phyloP scores from a whole-genome alignment of 2,329 filamentous ascomycete species.

The Trichophyton benhamiae region DNA sequence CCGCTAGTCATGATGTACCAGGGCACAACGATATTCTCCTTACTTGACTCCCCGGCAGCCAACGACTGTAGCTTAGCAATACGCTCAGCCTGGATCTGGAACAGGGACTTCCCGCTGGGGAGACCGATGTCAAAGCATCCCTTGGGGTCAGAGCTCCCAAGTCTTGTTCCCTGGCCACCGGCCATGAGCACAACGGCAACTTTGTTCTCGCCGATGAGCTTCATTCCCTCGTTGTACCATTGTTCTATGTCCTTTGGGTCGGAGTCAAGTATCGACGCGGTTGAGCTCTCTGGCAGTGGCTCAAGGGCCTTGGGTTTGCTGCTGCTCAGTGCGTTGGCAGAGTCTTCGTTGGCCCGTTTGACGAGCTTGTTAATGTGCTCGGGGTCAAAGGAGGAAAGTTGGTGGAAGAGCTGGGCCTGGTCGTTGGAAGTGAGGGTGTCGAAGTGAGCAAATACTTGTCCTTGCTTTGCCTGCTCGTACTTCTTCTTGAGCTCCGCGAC shows the following conservation, averaged over 20 bases:
- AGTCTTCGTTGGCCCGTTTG: slow-evolving; percentile 60
- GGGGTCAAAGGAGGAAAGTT: slow-evolving; percentile 72
- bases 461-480: slow-evolving; percentile 63
- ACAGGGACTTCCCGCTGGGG: slow-evolving; percentile 83
- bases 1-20: slow-evolving; percentile 99
- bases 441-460: slow-evolving; percentile 78
- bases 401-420: slow-evolving; percentile 66
- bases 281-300: slow-evolving; percentile 74
- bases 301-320: slow-evolving; percentile 45
- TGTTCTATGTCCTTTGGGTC: slow-evolving; percentile 60
- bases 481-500: slow-evolving; percentile 56
- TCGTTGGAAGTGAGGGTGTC: slow-evolving; percentile 62
- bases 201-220: slow-evolving; percentile 54
- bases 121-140: slow-evolving; percentile 95
- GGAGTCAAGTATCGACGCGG: slow-evolving; percentile 85
- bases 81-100: slow-evolving; percentile 93
- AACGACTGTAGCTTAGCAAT: slow-evolving; percentile 77
- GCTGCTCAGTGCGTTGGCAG: slow-evolving; percentile 13
- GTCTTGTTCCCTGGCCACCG: slow-evolving; percentile 84
- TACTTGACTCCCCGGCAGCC: slow-evolving; percentile 56
- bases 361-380: slow-evolving; percentile 78
- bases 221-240: slow-evolving; percentile 66
- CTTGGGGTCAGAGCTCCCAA: slow-evolving; percentile 92
- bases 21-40: slow-evolving; percentile 56
- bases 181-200: slow-evolving; percentile 90